Base-by-base conservation (phyloP, 2,329 filamentous ascomycete genomes). In the Paecilomyces sp. region DNA sequence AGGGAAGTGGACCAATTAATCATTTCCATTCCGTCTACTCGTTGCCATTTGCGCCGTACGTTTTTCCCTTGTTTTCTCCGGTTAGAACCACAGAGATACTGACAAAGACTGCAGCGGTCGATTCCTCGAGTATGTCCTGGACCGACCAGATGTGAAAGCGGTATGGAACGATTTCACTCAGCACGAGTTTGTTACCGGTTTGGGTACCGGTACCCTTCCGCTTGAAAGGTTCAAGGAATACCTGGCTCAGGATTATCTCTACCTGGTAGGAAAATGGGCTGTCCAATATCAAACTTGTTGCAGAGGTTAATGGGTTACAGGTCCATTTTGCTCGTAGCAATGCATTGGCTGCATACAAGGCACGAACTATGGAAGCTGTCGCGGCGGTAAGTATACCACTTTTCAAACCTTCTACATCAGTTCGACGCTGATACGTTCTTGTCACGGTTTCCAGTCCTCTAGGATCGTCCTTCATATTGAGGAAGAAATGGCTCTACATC, bases 231-330 rank as follows among this genome's bases (percentile, higher is more conserved):
- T 96, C 80, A 94, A 92, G 73, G 83, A 88, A 47, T 97, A 97
- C 71, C 85, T 97, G 59, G 83, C 94, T 9, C 93, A 97, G 68
- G 93, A 97, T 69, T 97, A 97, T 68, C 80, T 96, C 3, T 97
- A 94, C 69, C 78, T 97, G 52, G 89, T 94, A 67, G 51, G 81
- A 70, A 15, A 28, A 47, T 36, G 7, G 5, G 30, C 15, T 51
- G 28, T 9, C 25, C 50, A n/a, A 11, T 34, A 30, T 34, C 28
- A 1, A 47, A 33, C 7, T 54, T 11, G 54, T 57, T 31, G 57
- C 63, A 18, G 60, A 54, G 28, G 57, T 57, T 24, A 28, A 18
- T 52, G 22, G 41, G 18, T 18, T 54, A 15, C 56, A 92, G 88
- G 83, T 89, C 54, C 92, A 97, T 69, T 97, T 96, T 74, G 87